Conservation (phyloP, 495 filamentous ascomycete genomes). For the Aspergillus ellipticus region DNA sequence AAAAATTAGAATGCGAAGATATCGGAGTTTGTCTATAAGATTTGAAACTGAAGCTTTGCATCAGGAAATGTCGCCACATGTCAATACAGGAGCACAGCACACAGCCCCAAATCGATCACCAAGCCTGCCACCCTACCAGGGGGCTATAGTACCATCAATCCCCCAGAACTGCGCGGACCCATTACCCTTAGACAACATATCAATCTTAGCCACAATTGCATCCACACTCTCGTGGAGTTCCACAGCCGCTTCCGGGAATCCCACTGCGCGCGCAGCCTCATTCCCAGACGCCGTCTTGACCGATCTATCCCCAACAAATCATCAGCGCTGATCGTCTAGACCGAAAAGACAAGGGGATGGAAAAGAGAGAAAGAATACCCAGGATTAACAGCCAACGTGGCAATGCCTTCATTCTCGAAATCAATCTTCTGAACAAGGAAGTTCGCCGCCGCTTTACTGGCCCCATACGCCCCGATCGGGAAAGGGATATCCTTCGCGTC, state of each 20-base stretch:
- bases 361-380: slow-evolving; percentile 6
- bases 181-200: background rate
- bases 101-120: background rate
- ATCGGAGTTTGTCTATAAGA: too few relatives aligned
- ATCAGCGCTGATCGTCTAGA: background rate
- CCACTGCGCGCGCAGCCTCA: background rate
- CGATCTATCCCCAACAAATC: background rate
- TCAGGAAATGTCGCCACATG: too few relatives aligned
- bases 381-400: slow-evolving; percentile 21
- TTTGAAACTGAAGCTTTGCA: too few relatives aligned
- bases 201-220: background rate
- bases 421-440: slow-evolving; percentile 31
- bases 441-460: slow-evolving; percentile 29
- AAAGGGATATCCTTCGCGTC: background rate
- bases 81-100: background rate
- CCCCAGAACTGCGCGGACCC: background rate
- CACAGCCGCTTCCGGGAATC: background rate
- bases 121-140: background rate
- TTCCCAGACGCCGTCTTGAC: background rate
- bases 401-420: slow-evolving; percentile 29
- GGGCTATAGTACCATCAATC: background rate
- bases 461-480: slow-evolving; percentile 28
- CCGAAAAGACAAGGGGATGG: too few relatives aligned
- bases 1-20: too few relatives aligned
- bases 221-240: background rate